Evolutionary conservation across 202 grass and related monocot species (phyloP).

Genomic region (Miscanthus sacchariflorus): DNA sequence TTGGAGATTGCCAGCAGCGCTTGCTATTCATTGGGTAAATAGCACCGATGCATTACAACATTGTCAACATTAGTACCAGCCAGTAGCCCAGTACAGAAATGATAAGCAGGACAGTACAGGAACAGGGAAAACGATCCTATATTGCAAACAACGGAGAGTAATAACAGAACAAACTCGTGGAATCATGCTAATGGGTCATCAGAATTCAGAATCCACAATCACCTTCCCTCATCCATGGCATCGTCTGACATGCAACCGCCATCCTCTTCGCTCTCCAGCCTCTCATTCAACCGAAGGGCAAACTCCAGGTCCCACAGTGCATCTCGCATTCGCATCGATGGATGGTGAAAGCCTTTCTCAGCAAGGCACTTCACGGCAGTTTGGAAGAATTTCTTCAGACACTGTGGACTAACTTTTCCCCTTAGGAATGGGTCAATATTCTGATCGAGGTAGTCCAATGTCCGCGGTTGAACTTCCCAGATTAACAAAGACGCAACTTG

Average conservation of each 20-base stretch:
- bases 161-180: not conserved
- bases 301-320: constrained; percentile 39
- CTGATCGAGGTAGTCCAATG: no score
- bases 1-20: no score
- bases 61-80: no score
- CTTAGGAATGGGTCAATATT: no score
- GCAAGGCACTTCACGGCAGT: constrained; percentile 53
- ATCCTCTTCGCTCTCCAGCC: not conserved
- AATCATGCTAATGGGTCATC: not conserved
- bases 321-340: constrained; percentile 51
- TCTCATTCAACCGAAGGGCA: not conserved
- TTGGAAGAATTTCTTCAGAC: constrained; percentile 38
- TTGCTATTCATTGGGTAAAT: no score
- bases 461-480: no score
- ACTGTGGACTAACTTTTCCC: no score
- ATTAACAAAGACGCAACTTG: not conserved
- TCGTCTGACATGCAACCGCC: not conserved
- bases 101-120: not conserved
- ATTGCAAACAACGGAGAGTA: not conserved
- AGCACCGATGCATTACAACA: no score
- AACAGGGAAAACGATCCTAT: no score
- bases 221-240: not conserved
- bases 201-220: not conserved
- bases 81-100: not conserved
- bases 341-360: not conserved